Conservation (phyloP, 768 basidiomycete genomes). For the Phylloporus sp. region DNA sequence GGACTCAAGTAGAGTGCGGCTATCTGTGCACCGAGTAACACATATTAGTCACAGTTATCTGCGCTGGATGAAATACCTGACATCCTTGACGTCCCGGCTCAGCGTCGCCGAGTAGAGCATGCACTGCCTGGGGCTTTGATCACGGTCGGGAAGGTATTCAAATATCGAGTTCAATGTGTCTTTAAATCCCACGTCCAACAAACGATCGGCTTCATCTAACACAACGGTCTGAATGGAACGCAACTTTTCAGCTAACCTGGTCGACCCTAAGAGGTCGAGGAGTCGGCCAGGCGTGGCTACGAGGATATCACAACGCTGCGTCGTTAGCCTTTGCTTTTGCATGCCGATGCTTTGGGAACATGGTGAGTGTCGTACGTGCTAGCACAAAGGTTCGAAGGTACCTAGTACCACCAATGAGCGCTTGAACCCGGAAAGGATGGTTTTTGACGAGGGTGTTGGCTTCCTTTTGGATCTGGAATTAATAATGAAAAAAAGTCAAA, state of each 20-base stretch:
- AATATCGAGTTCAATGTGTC: constrained; percentile 65
- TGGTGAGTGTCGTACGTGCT: background rate
- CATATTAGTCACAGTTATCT: background rate
- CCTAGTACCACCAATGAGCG: constrained; percentile 57
- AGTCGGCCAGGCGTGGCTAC: constrained; percentile 77
- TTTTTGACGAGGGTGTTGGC: constrained; percentile 45
- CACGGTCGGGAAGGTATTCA: constrained; percentile 36
- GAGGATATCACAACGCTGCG: constrained; percentile 47
- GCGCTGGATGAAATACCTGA: constrained; percentile 19
- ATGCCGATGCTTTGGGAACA: constrained; percentile 14
- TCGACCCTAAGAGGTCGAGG: constrained; percentile 60
- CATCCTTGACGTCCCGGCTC: constrained; percentile 60
- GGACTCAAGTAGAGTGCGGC: constrained; percentile 24
- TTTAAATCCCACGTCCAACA: constrained; percentile 73
- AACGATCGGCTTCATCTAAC: constrained; percentile 71
- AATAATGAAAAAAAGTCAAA: constrained; percentile 18
- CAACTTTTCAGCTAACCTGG: constrained; percentile 35
- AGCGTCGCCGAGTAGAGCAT: constrained; percentile 74
- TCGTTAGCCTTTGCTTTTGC: constrained; percentile 27
- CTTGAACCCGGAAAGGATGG: constrained; percentile 41
- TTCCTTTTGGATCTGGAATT: constrained; percentile 55
- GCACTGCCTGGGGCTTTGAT: constrained; percentile 57
- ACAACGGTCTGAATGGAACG: constrained; percentile 44
- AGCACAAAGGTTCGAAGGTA: constrained; percentile 12
- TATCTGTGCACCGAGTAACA: constrained; percentile 15